phyloP scores from a whole-genome alignment of 2,329 filamentous ascomycete species.

The Emericellopsis atlantica region DNA sequence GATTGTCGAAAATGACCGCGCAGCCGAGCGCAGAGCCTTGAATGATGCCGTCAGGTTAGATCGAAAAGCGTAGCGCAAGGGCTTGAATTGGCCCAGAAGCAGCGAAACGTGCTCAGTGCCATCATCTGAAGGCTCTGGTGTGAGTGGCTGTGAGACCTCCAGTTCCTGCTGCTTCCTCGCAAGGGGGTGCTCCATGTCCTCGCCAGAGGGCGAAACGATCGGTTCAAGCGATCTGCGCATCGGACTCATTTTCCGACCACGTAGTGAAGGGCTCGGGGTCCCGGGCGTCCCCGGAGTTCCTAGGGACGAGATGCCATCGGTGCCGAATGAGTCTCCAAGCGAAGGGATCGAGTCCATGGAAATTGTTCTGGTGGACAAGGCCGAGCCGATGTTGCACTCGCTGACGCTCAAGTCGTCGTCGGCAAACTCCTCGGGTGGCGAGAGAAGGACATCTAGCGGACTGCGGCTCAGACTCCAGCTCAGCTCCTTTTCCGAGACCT shows the following conservation, averaged over 20 bases:
- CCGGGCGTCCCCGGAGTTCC: constrained; percentile 38
- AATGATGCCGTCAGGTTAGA: constrained; percentile 58
- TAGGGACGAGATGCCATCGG: constrained; percentile 33
- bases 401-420: constrained; percentile 34
- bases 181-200: constrained; percentile 37
- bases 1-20: constrained; percentile 48
- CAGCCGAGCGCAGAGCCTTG: constrained; percentile 49
- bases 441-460: constrained; percentile 46
- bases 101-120: constrained; percentile 9
- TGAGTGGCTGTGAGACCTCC: neutral
- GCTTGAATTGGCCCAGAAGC: constrained; percentile 27
- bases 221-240: constrained; percentile 39
- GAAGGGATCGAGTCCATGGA: constrained; percentile 52
- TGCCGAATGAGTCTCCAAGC: constrained; percentile 39
- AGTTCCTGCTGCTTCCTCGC: constrained; percentile 11
- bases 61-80: constrained; percentile 48
- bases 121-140: constrained; percentile 2
- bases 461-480: constrained; percentile 38
- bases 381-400: constrained; percentile 39
- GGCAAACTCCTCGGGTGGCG: constrained; percentile 43
- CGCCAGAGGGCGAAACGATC: constrained; percentile 41
- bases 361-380: constrained; percentile 39
- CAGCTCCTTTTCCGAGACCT: constrained; percentile 45
- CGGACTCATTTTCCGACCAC: constrained; percentile 20
- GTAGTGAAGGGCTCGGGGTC: constrained; percentile 20